Percentiles rank a stretch among this genome's conserved stretches.
Evolutionary conservation across 495 filamentous ascomycete genomes (phyloP).

Genomic region (Daldinia loculata): DNA sequence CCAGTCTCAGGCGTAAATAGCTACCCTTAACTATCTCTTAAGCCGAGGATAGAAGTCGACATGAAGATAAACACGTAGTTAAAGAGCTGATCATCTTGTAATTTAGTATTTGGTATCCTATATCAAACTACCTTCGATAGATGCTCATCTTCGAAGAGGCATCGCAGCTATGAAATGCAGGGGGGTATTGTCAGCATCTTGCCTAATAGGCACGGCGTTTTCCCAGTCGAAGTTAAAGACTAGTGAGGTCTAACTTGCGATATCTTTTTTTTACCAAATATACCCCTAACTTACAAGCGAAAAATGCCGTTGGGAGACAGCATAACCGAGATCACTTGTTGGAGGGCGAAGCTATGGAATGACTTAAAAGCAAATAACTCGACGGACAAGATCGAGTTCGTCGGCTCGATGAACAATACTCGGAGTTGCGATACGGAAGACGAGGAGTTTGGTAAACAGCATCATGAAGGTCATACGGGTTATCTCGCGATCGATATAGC

Average conservation of each 20-base stretch:
- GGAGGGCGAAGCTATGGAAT: conserved; percentile 52
- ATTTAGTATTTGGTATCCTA: background rate
- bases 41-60: background rate
- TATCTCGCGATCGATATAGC: conserved; percentile 56
- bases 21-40: background rate
- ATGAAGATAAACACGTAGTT: background rate
- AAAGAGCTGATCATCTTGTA: background rate
- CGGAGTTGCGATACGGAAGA: conserved; percentile 46
- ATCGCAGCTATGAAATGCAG: conserved; percentile 25
- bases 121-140: background rate
- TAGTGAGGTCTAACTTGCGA: conserved; percentile 15
- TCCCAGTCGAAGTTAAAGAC: conserved; percentile 29
- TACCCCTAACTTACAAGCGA: background rate
- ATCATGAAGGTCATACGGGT: conserved; percentile 57
- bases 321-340: conserved; percentile 56
- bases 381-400: conserved; percentile 48
- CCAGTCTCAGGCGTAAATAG: background rate
- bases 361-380: conserved; percentile 44
- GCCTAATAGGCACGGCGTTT: background rate
- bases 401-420: conserved; percentile 53
- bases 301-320: conserved; percentile 54
- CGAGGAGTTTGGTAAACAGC: conserved; percentile 44
- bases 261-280: background rate
- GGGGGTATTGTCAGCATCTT: conserved; percentile 4
- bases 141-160: background rate